Conservation (phyloP, 73 alveolate genomes). For the Symbiodinium pilosum region DNA sequence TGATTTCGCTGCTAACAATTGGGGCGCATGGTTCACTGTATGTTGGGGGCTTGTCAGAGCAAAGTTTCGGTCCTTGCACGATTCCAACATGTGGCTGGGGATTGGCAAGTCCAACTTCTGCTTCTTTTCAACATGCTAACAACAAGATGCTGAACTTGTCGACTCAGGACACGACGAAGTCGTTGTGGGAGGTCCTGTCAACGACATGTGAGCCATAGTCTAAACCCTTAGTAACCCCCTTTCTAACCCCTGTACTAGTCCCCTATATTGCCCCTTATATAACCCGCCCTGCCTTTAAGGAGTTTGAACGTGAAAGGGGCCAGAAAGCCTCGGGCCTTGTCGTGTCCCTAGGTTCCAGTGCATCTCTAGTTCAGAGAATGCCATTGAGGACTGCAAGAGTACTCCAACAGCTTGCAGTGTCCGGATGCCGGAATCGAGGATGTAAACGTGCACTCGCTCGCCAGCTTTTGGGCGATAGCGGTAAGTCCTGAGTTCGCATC, state of each 20-base stretch:
- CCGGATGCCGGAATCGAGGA: slow-evolving; percentile 81
- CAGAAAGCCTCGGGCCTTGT: too few relatives aligned
- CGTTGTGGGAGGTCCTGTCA: slow-evolving; percentile 58
- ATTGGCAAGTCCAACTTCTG: background rate
- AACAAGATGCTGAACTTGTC: background rate
- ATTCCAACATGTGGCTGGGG: background rate
- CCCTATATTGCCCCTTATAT: background rate
- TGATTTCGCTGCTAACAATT: too few relatives aligned
- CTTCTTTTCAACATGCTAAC: background rate
- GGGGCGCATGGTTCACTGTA: too few relatives aligned
- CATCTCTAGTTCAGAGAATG: too few relatives aligned
- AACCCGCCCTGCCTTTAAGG: background rate
- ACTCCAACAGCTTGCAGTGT: too few relatives aligned
- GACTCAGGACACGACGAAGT: too few relatives aligned
- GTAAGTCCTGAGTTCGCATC: slow-evolving; percentile 26
- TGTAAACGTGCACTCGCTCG: slow-evolving; percentile 83
- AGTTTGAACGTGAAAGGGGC: too few relatives aligned
- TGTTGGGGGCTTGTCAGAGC: background rate
- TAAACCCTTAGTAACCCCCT: background rate
- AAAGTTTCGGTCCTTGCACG: background rate
- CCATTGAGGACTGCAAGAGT: too few relatives aligned
- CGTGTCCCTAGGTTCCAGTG: too few relatives aligned
- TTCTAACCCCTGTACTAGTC: background rate
- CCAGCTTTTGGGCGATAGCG: slow-evolving; percentile 87
- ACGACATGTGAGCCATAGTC: background rate